Base-by-base conservation (phyloP, 805 yeast genomes). In the Cyberlindnera petersonii region DNA sequence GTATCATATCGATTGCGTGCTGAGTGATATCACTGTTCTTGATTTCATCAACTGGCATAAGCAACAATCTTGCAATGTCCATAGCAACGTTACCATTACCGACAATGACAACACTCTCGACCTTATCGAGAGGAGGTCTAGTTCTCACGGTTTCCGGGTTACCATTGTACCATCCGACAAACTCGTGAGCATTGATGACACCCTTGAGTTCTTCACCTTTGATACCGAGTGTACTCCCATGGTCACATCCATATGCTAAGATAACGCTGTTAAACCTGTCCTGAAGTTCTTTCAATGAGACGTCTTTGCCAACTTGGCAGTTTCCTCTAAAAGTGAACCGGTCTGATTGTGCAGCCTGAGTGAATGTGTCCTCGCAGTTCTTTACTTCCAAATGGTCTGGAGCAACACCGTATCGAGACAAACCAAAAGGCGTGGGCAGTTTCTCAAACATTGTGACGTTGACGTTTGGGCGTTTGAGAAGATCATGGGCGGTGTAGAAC, bases 331-430 rank as follows among this genome's bases (percentile, higher is more conserved):
- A 88, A 26, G 66, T 58, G 53, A 80, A 77, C 2, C 60, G 50
- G 10, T 61, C 58, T 10, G 56, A 50, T 18, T 48, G 39, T 55
- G 64, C 52, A 49, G 48, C 42, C 13, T 66, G 79, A 9, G 71
- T 72, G 56, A 93, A 82, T 37, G 88, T 79, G 15, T 83, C 68
- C 36, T 69, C 73, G 52, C 93, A 84, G 43, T 79, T 79, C 59
- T 89, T 91, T 23, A 93, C 98, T 54, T 93, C 98, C 0, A 96
- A 96, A 61, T 93, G 97, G 62, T 93, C 99, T 3, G 99, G 99
- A 0, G 98, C 97, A n/a, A 93, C 98, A 2, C 99, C 99, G 57
- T 75, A 89, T 24, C 99, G 64, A 29, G 89, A 79, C 24, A 93
- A 69, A 0, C 99, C 99, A 64, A 74, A 91, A 0, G 98, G 98